A percentile compares a stretch with the other conserved stretches of the same genome.
Conservation (phyloP, 2,329 filamentous ascomycete genomes). For the Cadophora sp. region DNA sequence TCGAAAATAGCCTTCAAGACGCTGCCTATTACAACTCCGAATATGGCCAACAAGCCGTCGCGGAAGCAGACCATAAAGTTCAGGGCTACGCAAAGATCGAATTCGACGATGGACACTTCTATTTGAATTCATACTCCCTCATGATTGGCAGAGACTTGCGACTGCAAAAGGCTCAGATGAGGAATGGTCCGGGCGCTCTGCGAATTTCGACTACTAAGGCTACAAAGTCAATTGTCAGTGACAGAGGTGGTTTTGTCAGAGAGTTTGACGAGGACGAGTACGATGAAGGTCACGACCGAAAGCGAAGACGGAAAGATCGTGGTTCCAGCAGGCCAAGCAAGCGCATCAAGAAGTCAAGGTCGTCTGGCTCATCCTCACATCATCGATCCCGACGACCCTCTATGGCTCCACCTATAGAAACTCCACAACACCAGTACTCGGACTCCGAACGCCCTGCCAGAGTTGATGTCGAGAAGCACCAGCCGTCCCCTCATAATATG, state of each 20-base stretch:
- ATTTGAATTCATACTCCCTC: slow-evolving; percentile 78
- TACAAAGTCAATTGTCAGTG: slow-evolving; percentile 68
- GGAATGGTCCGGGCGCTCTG: neutral
- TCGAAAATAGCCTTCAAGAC: neutral
- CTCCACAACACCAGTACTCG: neutral
- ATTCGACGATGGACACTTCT: slow-evolving; percentile 78
- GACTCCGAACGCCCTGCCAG: slow-evolving; percentile 8
- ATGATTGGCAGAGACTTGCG: slow-evolving; percentile 70
- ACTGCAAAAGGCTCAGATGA: neutral
- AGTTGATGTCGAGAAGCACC: slow-evolving; percentile 17
- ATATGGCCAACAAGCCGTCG: slow-evolving; percentile 1
- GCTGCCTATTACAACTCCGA: neutral
- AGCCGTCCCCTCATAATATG: slow-evolving; percentile 14
- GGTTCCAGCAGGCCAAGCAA: slow-evolving; percentile 34
- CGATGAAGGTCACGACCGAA: slow-evolving; percentile 60
- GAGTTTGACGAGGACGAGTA: slow-evolving; percentile 58
- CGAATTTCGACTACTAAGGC: neutral
- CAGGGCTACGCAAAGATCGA: slow-evolving; percentile 64
- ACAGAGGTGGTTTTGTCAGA: slow-evolving; percentile 72
- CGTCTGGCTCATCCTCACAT: slow-evolving; percentile 52
- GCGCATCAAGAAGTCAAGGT: slow-evolving; percentile 49
- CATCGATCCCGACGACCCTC: slow-evolving; percentile 43
- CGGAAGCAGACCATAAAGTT: slow-evolving; percentile 38
- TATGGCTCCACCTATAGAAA: slow-evolving; percentile 33
- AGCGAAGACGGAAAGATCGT: slow-evolving; percentile 45